Evolutionary conservation across 257 asterid species (phyloP).

Genomic region (Datura wrightii): DNA sequence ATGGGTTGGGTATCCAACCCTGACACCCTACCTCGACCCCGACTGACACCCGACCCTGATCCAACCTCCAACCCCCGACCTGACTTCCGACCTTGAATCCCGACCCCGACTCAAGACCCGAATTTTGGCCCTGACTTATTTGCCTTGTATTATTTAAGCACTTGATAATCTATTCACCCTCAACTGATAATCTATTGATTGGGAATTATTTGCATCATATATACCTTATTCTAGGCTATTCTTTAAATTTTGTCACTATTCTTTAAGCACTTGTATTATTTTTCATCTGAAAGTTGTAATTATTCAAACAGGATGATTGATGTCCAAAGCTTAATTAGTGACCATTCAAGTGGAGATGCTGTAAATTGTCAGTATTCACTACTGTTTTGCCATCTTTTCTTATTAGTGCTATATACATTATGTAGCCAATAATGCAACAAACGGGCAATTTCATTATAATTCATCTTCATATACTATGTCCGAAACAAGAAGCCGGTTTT

Average conservation of each 20-base stretch:
- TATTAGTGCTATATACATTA: not conserved
- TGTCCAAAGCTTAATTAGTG: not conserved
- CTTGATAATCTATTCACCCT: not conserved
- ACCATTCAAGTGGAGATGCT: not conserved
- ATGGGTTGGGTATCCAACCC: too few relatives aligned
- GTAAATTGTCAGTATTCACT: too few relatives aligned
- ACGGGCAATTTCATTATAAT: not conserved
- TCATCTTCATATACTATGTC: not conserved
- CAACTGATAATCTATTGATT: not conserved
- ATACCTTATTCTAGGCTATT: too few relatives aligned
- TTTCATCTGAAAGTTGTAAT: not conserved
- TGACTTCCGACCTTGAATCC: too few relatives aligned
- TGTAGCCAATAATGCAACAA: not conserved
- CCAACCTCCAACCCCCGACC: too few relatives aligned
- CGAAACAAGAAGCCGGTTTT: not conserved
- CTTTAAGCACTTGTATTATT: not conserved
- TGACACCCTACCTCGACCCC: too few relatives aligned
- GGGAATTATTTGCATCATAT: not conserved
- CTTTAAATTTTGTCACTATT: too few relatives aligned
- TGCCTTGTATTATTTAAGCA: too few relatives aligned
- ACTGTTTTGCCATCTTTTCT: not conserved
- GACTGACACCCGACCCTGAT: too few relatives aligned
- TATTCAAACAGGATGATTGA: not conserved
- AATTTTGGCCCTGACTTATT: too few relatives aligned
- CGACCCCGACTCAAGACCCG: too few relatives aligned